Conservation (phyloP, 2,329 filamentous ascomycete species). For the Diaporthe sp. region DNA sequence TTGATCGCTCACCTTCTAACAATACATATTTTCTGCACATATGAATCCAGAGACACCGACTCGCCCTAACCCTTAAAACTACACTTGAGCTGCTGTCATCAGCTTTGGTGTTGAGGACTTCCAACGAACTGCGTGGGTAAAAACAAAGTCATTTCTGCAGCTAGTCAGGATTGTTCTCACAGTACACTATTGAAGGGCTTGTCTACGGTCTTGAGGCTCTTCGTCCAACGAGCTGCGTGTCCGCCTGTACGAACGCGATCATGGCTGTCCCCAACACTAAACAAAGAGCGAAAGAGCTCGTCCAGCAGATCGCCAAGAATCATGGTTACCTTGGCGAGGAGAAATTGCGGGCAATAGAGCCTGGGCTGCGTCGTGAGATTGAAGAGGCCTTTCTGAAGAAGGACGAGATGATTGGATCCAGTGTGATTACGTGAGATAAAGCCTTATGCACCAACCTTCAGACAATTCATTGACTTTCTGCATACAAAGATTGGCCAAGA, state of each 20-base stretch:
- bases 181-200: background rate
- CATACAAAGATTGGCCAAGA: slow-evolving; percentile 46
- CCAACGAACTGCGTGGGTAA: too few species aligned
- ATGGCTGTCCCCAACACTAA: slow-evolving; percentile 7
- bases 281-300: slow-evolving; percentile 7
- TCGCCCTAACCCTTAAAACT: background rate
- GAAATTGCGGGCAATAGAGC: slow-evolving; percentile 13
- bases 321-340: slow-evolving; percentile 34
- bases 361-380: background rate
- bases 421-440: slow-evolving; percentile 20
- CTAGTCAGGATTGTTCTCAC: background rate
- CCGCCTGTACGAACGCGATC: too few species aligned
- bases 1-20: background rate
- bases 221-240: background rate
- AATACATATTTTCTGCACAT: background rate
- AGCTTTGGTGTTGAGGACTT: background rate
- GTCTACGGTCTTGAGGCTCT: too few species aligned
- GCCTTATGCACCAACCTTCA: too few species aligned
- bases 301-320: slow-evolving; percentile 18
- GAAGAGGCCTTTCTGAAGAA: slow-evolving; percentile 11
- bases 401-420: slow-evolving; percentile 2
- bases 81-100: background rate
- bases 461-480: slow-evolving; percentile 53
- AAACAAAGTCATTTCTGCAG: too few species aligned
- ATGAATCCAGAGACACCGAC: background rate